These are phyloP conservation scores for Debaryomyces subglobosus DNA, from an alignment of 1,139 yeast species.

Conservation along the genomic window DNA sequence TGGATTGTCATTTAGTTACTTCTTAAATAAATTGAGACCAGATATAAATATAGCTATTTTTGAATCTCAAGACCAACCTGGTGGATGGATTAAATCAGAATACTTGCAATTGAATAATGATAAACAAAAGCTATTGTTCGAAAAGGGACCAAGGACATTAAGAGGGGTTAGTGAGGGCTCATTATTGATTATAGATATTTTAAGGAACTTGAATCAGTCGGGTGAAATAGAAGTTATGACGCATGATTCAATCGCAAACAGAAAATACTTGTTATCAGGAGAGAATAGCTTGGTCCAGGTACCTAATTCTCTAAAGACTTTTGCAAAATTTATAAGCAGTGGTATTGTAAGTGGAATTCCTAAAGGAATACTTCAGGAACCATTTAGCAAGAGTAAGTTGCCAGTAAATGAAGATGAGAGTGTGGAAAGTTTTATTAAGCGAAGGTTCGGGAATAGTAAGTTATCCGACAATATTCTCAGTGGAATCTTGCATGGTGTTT, in stretches of 20 bases:
- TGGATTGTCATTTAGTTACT: conserved; percentile 80
- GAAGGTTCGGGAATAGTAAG: conserved; percentile 65
- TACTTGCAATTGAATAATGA: conserved; percentile 16
- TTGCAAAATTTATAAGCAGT: conserved; percentile 44
- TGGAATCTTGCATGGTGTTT: conserved; percentile 86
- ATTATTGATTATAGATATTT: conserved; percentile 58
- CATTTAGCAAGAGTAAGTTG: conserved; percentile 33
- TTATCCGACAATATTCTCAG: conserved; percentile 70
- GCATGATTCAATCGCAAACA: conserved; percentile 56
- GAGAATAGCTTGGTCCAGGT: conserved; percentile 49
- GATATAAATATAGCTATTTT: conserved; percentile 66
- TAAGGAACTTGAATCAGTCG: conserved; percentile 45
- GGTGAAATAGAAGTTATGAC: conserved; percentile 54
- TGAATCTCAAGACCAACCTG: conserved; percentile 58
- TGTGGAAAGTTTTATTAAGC: conserved; percentile 62
- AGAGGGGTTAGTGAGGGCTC: conserved; percentile 74
- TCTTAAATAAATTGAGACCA: conserved; percentile 68
- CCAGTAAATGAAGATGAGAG: conserved; percentile 59
- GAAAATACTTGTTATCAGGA: conserved; percentile 56
- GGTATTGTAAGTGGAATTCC: conserved; percentile 39
- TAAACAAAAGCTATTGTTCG: conserved; percentile 39
- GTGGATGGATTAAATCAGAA: conserved; percentile 79
- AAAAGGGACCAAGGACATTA: conserved; percentile 77
- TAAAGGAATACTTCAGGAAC: conserved; percentile 43
- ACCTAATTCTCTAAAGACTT: conserved; percentile 47